These are phyloP conservation scores for Taphrina pruni DNA, from an alignment of 1,139 yeast species.

Conservation along the genomic window DNA sequence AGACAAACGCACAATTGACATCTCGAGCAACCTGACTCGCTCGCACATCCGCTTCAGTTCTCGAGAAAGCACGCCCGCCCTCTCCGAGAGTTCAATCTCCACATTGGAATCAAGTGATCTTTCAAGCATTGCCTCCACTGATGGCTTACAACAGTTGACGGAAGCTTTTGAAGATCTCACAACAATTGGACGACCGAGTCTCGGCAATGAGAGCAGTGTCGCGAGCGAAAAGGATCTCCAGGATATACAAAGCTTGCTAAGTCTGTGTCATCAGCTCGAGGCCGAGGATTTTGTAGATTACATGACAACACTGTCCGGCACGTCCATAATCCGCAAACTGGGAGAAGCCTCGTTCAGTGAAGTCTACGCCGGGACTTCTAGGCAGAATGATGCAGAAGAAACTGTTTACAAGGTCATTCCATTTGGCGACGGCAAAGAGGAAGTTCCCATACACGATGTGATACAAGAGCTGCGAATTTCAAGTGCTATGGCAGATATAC, in stretches of 20 bases:
- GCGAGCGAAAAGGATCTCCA: not conserved
- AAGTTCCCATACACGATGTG: slow-evolving; percentile 56
- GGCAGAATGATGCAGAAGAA: slow-evolving; percentile 42
- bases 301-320: not conserved
- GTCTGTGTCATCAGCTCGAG: slow-evolving; percentile 14
- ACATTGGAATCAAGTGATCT: not conserved
- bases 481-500: slow-evolving; percentile 52
- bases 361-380: slow-evolving; percentile 51
- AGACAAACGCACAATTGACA: not conserved
- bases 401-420: slow-evolving; percentile 60
- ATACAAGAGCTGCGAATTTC: slow-evolving; percentile 60
- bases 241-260: slow-evolving; percentile 9
- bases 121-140: not conserved
- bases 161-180: slow-evolving; percentile 1
- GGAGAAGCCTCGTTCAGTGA: slow-evolving; percentile 60
- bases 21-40: not conserved
- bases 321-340: slow-evolving; percentile 49
- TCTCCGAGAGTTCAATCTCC: not conserved
- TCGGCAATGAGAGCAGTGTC: slow-evolving; percentile 7
- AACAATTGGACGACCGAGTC: slow-evolving; percentile 1
- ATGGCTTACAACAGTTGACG: not conserved
- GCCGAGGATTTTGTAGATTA: slow-evolving; percentile 19
- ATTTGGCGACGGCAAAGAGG: slow-evolving; percentile 55
- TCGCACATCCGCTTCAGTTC: slow-evolving; percentile 9
- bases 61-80: not conserved